Evolutionary conservation across 2,329 filamentous ascomycete species (phyloP), one percentile per base, ranked within the genome.

Genomic region (Nemania abortiva): DNA sequence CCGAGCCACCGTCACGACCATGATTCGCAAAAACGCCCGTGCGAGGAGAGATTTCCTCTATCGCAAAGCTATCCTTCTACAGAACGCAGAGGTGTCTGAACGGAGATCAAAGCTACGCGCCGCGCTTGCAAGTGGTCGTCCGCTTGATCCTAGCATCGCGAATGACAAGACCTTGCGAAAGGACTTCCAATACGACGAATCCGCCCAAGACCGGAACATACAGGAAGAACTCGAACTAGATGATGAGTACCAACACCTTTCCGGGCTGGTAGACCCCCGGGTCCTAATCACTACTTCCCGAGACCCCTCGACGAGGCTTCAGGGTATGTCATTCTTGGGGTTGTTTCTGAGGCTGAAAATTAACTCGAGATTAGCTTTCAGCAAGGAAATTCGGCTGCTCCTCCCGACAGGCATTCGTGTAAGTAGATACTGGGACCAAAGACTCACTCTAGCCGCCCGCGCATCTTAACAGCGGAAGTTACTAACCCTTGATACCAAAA

Each of bases 141-240:
- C 94, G 9, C 83, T 97, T 56, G 92, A 95, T 74, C 89, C 92
- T 27, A 85, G 88, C 42, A 92, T 98, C 73, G 94, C 95, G 64
- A 92, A 97, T 77, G 95, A 99, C 82, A 94, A 93, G 81, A 79
- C 87, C 34, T 83, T 99, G 64, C 89, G 95, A 52, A 91, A 93
- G 78, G 94, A 98, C 79, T 98, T 92, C 83, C 94, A 95, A 78
- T 99, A 95, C 79, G 96, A 99, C 79, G 95, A 98, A 81, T 93
- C 93, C 3, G 84, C 89, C 27, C 86, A 87, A 24, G 92, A 94
- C 74, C 83, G 90, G 63, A 89, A 86, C 2, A 84, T 85, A 20
- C 87, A 93, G 66, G 91, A 94, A 66, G 87, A 91, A 78, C 82
- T 94, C 20, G 91, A 93, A 64, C 82, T 97, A 22, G 93, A 97